Evolutionary conservation across 352 stramenopile genomes (phyloP).

Genomic region (Phytophthora europaea): DNA sequence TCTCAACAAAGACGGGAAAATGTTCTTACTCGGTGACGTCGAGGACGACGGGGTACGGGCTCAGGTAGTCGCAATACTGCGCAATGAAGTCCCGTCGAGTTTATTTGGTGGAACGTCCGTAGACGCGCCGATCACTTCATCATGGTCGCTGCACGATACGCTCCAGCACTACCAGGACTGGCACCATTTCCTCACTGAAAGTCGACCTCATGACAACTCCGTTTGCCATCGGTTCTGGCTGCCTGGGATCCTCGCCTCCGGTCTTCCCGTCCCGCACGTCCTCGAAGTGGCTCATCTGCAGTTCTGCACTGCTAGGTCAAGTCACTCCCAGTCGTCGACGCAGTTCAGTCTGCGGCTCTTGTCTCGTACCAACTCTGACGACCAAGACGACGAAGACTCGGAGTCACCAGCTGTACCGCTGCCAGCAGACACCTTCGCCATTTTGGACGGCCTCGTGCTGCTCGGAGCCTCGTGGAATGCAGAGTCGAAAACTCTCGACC

Average conservation of each 20-base stretch:
- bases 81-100: slow-evolving; percentile 28
- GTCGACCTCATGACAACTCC: background rate
- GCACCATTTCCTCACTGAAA: slow-evolving; percentile 14
- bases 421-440: slow-evolving; percentile 19
- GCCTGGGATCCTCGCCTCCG: slow-evolving; percentile 18
- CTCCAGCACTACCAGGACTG: slow-evolving; percentile 39
- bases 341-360: slow-evolving; percentile 21
- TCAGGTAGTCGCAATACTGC: slow-evolving; percentile 26
- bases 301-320: background rate
- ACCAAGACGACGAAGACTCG: background rate
- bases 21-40: slow-evolving; percentile 17
- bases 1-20: background rate
- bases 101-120: background rate
- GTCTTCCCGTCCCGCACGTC: slow-evolving; percentile 13
- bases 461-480: slow-evolving; percentile 43
- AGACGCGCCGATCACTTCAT: background rate
- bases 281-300: slow-evolving; percentile 14
- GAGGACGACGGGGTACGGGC: slow-evolving; percentile 12
- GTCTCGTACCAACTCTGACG: background rate
- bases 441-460: slow-evolving; percentile 47
- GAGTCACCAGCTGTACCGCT: background rate
- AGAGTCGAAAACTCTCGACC: slow-evolving; percentile 18
- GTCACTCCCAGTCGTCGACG: background rate
- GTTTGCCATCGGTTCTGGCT: slow-evolving; percentile 23
- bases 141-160: slow-evolving; percentile 37